Evolutionary conservation across 192 early-diverging fungal genomes (phyloP), one percentile per base, ranked within the genome.

Genomic region (Helicostylum pulchrum): DNA sequence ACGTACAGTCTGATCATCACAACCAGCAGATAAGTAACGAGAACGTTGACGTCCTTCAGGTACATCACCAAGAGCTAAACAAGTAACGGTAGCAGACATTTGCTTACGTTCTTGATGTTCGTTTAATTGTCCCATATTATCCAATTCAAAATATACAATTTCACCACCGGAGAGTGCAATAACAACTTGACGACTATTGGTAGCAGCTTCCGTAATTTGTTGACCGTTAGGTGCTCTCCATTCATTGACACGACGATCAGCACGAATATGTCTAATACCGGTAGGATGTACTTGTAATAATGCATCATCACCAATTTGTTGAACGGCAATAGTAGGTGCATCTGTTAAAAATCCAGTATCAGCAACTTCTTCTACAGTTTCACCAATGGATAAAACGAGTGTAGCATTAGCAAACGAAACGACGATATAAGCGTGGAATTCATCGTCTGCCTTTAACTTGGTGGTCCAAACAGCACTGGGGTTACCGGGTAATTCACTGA

Each of bases 321-420:
- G 88, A 2, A 94, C 90, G 19, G 83, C 83, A 23, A 99, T 74
- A 1, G 98, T 99, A 0, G 92, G 90, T 5, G 90, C 90, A 17
- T 84, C 80, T 48, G 85, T 82, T 31, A 93, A 65, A 66, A 98
- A 90, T n/a, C 93, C 94, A 1, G 92, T 90, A 76, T 95, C 94
- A 0, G 88, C 85, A 1, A 94, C 90, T 73, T 98, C 96, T 61
- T 93, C 87, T 0, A 97, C 93, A 5, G 90, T 94, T 58, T 95
- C 94, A 0, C 92, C 95, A 70, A 96, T 94, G 0, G 87, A 85
- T 44, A 99, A 78, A 11, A 95, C 94, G 36, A 99, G 74, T 8
- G 96, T 99, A 7, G 93, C 92, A 68, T 94, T 92, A 6, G 86
- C 79, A 71, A 99, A 98, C 0, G 92, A 92, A 0, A 98, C 94